A percentile compares a stretch with the other conserved stretches of the same genome.
Evolutionary conservation across 495 filamentous ascomycete species (phyloP).

Genomic region (Penicillium bialowiezense): DNA sequence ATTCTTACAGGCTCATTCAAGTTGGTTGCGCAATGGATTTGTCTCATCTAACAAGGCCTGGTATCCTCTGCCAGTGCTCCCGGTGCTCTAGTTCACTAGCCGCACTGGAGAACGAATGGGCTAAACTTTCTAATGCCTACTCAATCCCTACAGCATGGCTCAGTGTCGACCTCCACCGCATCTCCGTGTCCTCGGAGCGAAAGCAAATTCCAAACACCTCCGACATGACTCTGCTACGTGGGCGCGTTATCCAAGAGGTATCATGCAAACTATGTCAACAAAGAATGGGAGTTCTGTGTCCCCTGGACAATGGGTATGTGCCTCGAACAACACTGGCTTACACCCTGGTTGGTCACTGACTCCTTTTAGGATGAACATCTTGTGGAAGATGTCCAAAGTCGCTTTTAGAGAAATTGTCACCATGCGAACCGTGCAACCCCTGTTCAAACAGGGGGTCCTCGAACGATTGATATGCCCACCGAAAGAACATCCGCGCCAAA

Average conservation of each 20-base stretch:
- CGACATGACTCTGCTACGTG: slow-evolving; percentile 38
- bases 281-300: slow-evolving; percentile 39
- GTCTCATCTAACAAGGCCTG: slow-evolving; percentile 36
- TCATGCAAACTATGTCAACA: slow-evolving; percentile 46
- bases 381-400: slow-evolving; percentile 47
- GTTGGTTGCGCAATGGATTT: slow-evolving; percentile 33
- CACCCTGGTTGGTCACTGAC: slow-evolving; percentile 6
- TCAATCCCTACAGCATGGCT: slow-evolving; percentile 42
- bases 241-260: slow-evolving; percentile 41
- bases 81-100: slow-evolving; percentile 48
- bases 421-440: slow-evolving; percentile 42
- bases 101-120: slow-evolving; percentile 49
- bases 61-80: slow-evolving; percentile 41
- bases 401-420: slow-evolving; percentile 46
- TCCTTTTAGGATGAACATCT: slow-evolving; percentile 33
- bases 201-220: slow-evolving; percentile 44
- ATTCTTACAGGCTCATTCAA: background rate
- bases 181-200: slow-evolving; percentile 38
- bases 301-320: slow-evolving; percentile 42
- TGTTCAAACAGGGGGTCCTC: slow-evolving; percentile 37
- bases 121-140: slow-evolving; percentile 41
- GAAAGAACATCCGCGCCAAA: slow-evolving; percentile 22
- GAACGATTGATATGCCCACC: slow-evolving; percentile 28
- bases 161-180: slow-evolving; percentile 43
- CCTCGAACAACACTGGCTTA: background rate